phyloP scores from a whole-genome alignment of 2,329 filamentous ascomycete species.

The Plectosphaerella plurivora region DNA sequence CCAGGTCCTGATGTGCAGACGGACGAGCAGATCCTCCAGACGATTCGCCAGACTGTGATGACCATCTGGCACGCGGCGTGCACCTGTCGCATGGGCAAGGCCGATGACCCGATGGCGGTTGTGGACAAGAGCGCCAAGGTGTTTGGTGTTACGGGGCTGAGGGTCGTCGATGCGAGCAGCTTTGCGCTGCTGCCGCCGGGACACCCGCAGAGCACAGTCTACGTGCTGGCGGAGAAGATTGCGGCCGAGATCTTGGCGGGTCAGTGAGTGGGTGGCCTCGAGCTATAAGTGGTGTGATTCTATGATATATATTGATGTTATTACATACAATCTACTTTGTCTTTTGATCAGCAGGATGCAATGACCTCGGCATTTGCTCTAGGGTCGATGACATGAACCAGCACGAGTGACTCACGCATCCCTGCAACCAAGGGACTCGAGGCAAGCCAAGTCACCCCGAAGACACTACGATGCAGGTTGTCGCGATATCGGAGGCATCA shows the following conservation, averaged over 20 bases:
- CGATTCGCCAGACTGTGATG: conserved; percentile 4
- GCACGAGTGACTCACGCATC: no score
- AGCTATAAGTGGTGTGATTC: no score
- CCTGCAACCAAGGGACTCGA: no score
- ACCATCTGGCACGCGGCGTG: conserved; percentile 5
- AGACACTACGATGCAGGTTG: no score
- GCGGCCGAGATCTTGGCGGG: conserved; percentile 22
- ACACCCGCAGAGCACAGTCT: conserved; percentile 17
- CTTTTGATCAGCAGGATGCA: no score
- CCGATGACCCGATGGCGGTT: conserved; percentile 22
- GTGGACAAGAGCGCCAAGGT: conserved; percentile 23
- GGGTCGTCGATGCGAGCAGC: conserved; percentile 24
- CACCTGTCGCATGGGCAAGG: conserved; percentile 19
- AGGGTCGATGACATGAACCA: no score
- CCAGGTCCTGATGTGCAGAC: conserved; percentile 30
- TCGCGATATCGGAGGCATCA: no score
- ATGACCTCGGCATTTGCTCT: no score
- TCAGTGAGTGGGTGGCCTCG: conserved; percentile 8
- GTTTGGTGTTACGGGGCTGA: conserved; percentile 20
- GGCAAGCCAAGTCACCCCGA: no score
- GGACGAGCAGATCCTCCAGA: conserved; percentile 31
- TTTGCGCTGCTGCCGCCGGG: conserved; percentile 20
- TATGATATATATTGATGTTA: no score
- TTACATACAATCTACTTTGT: no score
- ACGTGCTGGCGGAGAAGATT: conserved; percentile 19